Conservation (phyloP, 2,329 filamentous ascomycete genomes). For the Aspergillus sp. region DNA sequence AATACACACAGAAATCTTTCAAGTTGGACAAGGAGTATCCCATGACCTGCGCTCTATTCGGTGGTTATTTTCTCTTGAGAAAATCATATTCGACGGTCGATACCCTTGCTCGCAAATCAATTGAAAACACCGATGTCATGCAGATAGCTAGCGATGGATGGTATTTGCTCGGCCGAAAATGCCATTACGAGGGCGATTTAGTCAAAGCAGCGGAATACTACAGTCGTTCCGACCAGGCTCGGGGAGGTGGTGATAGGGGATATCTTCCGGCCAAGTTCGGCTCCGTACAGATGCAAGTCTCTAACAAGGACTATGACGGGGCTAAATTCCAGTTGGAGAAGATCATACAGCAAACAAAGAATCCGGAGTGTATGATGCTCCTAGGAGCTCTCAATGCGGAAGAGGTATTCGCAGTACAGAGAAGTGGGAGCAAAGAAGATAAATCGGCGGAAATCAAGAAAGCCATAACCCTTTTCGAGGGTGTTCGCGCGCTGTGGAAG, state of each 20-base stretch:
- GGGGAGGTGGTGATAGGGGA: conserved; percentile 86
- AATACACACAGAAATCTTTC: conserved; percentile 91
- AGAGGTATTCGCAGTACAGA: conserved; percentile 81
- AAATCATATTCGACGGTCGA: conserved; percentile 82
- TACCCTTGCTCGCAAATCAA: conserved; percentile 83
- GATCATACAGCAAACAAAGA: conserved; percentile 82
- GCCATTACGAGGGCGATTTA: conserved; percentile 76
- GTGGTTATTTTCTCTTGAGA: conserved; percentile 81
- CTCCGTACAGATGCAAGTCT: conserved; percentile 80
- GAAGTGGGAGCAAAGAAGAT: conserved; percentile 80
- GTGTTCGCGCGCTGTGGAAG: conserved; percentile 85
- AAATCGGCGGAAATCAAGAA: conserved; percentile 83
- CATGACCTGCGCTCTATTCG: conserved; percentile 86
- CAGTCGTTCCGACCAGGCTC: conserved; percentile 82
- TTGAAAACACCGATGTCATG: conserved; percentile 94
- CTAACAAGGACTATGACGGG: conserved; percentile 81
- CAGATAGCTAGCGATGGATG: conserved; percentile 96
- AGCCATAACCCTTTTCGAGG: conserved; percentile 79
- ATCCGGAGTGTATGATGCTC: conserved; percentile 85
- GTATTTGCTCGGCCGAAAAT: conserved; percentile 90
- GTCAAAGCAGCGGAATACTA: conserved; percentile 83
- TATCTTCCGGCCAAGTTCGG: conserved; percentile 95
- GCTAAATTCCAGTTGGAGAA: conserved; percentile 94
- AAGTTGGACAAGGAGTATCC: conserved; percentile 91
- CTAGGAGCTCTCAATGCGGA: conserved; percentile 91